These are phyloP conservation scores for Amphirosellinia nigrospora DNA, from an alignment of 495 filamentous ascomycete species.

Conservation along the genomic window DNA sequence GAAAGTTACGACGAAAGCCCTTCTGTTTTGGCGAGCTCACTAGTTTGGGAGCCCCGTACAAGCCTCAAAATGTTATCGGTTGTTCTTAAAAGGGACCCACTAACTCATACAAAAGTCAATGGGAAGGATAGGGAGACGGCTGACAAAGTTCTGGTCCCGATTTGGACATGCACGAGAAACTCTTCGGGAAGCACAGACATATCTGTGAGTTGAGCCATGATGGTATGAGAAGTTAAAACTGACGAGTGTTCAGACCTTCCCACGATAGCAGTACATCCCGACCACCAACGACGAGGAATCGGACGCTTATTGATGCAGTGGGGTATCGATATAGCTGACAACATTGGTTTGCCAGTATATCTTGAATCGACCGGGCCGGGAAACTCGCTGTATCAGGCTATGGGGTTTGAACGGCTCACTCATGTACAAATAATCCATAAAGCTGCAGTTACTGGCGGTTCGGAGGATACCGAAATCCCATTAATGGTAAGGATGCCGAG, in stretches of 20 bases:
- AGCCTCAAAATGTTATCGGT: background rate
- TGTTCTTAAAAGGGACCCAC: background rate
- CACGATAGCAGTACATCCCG: constrained; percentile 42
- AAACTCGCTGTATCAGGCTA: constrained; percentile 41
- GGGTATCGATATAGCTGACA: constrained; percentile 51
- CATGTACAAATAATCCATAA: constrained; percentile 33
- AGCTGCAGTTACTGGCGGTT: constrained; percentile 29
- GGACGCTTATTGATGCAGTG: constrained; percentile 49
- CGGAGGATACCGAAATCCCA: constrained; percentile 30
- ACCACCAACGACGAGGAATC: constrained; percentile 47
- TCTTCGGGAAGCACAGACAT: constrained; percentile 36
- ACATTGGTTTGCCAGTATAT: constrained; percentile 47
- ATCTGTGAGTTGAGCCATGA: constrained; percentile 39
- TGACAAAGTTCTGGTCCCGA: constrained; percentile 34
- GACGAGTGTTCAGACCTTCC: constrained; percentile 36
- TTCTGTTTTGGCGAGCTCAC: background rate
- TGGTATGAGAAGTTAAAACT: background rate
- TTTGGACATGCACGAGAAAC: constrained; percentile 43
- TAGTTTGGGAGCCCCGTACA: background rate
- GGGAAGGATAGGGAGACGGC: constrained; percentile 39
- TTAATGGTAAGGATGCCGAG: constrained; percentile 32
- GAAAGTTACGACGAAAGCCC: background rate
- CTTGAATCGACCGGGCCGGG: constrained; percentile 51
- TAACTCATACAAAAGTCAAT: constrained; percentile 24
- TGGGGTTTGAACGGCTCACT: constrained; percentile 34